Evolutionary conservation across 805 yeast genomes (phyloP), one percentile per base, ranked within the genome.

Genomic region (Lachancea mirantina): DNA sequence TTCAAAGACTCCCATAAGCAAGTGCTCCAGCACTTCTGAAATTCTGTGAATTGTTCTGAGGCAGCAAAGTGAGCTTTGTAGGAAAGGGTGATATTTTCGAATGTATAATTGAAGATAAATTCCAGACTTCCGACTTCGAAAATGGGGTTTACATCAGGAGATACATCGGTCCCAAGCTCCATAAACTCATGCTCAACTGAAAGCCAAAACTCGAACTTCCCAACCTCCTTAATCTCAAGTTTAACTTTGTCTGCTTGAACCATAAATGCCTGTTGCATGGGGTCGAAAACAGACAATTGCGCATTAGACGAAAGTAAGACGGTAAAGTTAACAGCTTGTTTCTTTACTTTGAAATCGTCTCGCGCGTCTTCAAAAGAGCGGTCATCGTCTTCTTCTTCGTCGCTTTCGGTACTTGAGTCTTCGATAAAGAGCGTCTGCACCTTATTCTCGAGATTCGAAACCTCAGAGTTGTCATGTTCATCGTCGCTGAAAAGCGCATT

Each of bases 1-100:
- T 79, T 78, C 24, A 65, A 54, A 6, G 67, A 47, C 57, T 84
- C 84, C 78, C 84, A 83, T 30, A 74, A 55, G 2, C 76, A 63
- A 24, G 60, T 62, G 47, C 74, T 67, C 42, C 76, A 69, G 2
- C 41, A 51, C 2, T 51, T 49, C 55, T 82, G 84, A 50, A 84
- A 82, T 8, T 49, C 41, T 14, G 61, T 59, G 36, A 78, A 66
- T 0, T 50, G 52, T 1, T 59, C 58, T 7, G 57, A 49, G 23
- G 56, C 51, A 1, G 42, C 41, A 47, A 85, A 84, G 44, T 67
- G 72, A 23, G 83, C 45, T 43, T 83, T 64, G 70, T 80, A 82
- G 1, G 94, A 78, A 16, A 67, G 61, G 0, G 76, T 69, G 1
- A 52, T 46, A 27, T 47, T 55, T 5, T 54, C 66, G 4, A 59